A percentile compares a stretch with the other conserved stretches of the same genome.
These are phyloP conservation scores for Thelonectria discophora DNA, from an alignment of 2,329 filamentous ascomycete genomes.

Conservation along the genomic window DNA sequence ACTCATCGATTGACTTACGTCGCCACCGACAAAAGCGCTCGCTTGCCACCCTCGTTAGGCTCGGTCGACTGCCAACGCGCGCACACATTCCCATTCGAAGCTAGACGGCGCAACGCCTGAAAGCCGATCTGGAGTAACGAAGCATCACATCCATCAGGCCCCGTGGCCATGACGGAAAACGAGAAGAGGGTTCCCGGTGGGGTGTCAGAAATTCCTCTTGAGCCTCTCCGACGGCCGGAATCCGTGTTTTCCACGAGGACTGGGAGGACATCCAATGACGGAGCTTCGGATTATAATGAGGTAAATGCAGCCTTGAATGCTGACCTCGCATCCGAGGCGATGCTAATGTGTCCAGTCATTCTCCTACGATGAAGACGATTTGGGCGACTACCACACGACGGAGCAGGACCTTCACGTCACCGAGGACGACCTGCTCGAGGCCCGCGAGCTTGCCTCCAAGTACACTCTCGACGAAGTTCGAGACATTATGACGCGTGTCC, in stretches of 20 bases:
- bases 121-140: slow-evolving; percentile 35
- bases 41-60: background rate
- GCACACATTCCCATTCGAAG: slow-evolving; percentile 16
- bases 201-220: slow-evolving; percentile 32
- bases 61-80: slow-evolving; percentile 4
- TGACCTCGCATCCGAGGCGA: background rate
- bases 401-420: slow-evolving; percentile 56
- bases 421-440: slow-evolving; percentile 57
- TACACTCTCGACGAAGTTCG: slow-evolving; percentile 55
- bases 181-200: slow-evolving; percentile 41
- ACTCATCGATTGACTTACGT: slow-evolving; percentile 9
- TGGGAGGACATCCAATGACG: slow-evolving; percentile 28
- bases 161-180: slow-evolving; percentile 45
- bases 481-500: slow-evolving; percentile 53
- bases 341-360: slow-evolving; percentile 43
- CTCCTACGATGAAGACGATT: slow-evolving; percentile 51
- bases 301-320: slow-evolving; percentile 24
- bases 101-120: slow-evolving; percentile 23
- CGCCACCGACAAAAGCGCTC: slow-evolving; percentile 13
- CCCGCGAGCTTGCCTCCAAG: slow-evolving; percentile 54
- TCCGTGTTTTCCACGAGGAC: slow-evolving; percentile 13
- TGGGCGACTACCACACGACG: slow-evolving; percentile 43
- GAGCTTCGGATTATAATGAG: slow-evolving; percentile 41
- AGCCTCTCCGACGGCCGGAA: slow-evolving; percentile 27
- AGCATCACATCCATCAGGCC: slow-evolving; percentile 32